These are phyloP conservation scores for California macrophylla DNA, from an alignment of 441 rosid genomes.

Conservation along the genomic window DNA sequence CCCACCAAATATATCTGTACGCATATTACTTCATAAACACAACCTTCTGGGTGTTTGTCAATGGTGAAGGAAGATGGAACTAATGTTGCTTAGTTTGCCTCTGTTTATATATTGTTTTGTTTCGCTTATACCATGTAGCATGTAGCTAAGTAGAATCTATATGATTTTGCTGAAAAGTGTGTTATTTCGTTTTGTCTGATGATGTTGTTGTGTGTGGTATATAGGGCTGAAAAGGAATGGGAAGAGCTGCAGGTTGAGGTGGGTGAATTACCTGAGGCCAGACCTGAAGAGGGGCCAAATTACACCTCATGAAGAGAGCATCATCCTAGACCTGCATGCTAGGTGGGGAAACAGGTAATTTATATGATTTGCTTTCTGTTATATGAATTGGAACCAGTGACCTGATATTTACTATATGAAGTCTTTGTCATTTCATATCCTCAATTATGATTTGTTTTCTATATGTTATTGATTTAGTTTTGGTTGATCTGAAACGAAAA, in stretches of 20 bases:
- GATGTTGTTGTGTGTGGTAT: too few relatives aligned
- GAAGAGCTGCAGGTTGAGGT: slow-evolving; percentile 84
- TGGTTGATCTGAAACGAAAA: too few relatives aligned
- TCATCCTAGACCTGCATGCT: slow-evolving; percentile 81
- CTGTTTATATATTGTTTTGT: background rate
- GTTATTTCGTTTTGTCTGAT: too few relatives aligned
- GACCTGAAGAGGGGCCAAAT: slow-evolving; percentile 89
- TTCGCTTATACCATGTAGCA: background rate
- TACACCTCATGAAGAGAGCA: slow-evolving; percentile 74
- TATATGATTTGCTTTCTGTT: background rate
- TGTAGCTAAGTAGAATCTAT: too few relatives aligned
- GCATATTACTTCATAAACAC: too few relatives aligned
- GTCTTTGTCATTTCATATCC: too few relatives aligned
- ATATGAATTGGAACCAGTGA: too few relatives aligned
- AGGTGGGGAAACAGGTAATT: slow-evolving; percentile 89
- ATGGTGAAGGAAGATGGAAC: slow-evolving; percentile 94
- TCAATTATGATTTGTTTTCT: too few relatives aligned
- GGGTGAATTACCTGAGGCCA: slow-evolving; percentile 95
- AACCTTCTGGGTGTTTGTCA: slow-evolving; percentile 53
- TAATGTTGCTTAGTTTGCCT: slow-evolving; percentile 74
- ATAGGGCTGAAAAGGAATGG: slow-evolving; percentile 79
- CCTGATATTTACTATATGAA: too few relatives aligned
- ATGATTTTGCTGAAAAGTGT: too few relatives aligned
- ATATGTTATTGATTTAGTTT: too few relatives aligned
- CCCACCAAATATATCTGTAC: too few relatives aligned